Percentiles rank a stretch among this genome's conserved stretches.
phyloP scores from a whole-genome alignment of 305 asterid genomes.

The Stenogyne calaminthoides region DNA sequence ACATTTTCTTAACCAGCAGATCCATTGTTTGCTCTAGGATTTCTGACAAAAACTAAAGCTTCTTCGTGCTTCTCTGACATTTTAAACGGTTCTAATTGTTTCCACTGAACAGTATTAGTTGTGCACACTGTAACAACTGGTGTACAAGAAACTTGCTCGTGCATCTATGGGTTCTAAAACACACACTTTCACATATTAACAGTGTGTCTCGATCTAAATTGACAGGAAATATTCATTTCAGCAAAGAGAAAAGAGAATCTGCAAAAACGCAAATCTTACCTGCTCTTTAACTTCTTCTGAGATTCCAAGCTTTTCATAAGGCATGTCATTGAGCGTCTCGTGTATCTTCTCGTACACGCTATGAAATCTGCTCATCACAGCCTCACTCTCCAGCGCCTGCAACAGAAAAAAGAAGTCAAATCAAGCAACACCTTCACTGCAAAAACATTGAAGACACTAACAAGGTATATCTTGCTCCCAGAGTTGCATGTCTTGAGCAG shows the following conservation, averaged over 20 bases:
- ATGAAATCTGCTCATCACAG: constrained; percentile 52
- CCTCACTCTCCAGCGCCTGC: constrained; percentile 66
- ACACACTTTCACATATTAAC: neutral
- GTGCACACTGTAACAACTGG: no score
- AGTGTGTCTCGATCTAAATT: neutral
- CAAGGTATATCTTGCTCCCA: constrained; percentile 64
- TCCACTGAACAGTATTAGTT: no score
- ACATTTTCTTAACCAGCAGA: neutral
- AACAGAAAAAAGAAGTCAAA: neutral
- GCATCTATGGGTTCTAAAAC: neutral
- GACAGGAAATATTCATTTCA: neutral
- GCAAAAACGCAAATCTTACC: constrained; percentile 24
- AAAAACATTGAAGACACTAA: constrained; percentile 20
- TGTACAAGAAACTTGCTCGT: neutral
- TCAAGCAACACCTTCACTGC: neutral
- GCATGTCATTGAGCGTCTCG: constrained; percentile 42
- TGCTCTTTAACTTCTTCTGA: constrained; percentile 70
- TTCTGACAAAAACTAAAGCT: neutral
- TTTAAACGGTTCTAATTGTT: no score
- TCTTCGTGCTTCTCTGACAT: no score
- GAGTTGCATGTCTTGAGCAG: constrained; percentile 56
- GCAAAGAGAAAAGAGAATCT: neutral
- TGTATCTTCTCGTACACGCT: constrained; percentile 48
- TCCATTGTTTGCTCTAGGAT: neutral
- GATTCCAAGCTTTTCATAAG: constrained; percentile 51